Base-by-base conservation (phyloP, 139 green algal genomes). In the Closterium sp. region DNA sequence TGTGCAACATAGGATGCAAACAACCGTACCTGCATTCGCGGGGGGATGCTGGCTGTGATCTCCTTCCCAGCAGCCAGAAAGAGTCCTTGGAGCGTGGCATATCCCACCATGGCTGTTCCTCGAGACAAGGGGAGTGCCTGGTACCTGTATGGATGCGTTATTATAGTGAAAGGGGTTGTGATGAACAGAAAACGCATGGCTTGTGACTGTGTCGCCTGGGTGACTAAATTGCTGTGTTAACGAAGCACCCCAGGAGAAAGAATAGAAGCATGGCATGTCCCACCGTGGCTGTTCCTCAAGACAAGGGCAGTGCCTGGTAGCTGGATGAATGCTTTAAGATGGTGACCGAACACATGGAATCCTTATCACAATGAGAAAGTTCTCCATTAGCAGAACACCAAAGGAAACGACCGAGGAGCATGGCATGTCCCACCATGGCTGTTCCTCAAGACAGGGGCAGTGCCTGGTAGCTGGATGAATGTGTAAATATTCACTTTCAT, bases 21-120 rank as follows among this genome's bases (percentile, higher is more conserved):
- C 62, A 79, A 24, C 11, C 19, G 62, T 79, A 79, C 38, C 38
- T 17, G 32, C 22, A 29, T 31, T 31, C 92, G 92, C 92, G 95
- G 95, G 29, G 97, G 97, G 79, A 98, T 98, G 87, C 79, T 30
- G 0, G 92, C 91, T 0, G 92, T 96, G 31, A 98, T 94, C 11
- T 97, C 97, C 94, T 97, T 96, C 70, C 96, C 97, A 1, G 96
- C 95, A 0, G 97, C 97, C 96, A 97, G 97, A 88, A 98, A 97
- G 21, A 97, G 91, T 7, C 86, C 94, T 85, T 98, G 96, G 31
- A 99, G 94, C 4, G 95, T 97, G 70, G 96, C 97, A 94, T 97
- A 97, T 38, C 97, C 97, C 85, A 96, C 96, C 1, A 97, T 96
- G 21, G 97, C 97, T 0, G 96, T 97, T 91, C 97, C 97, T 11